Evolutionary conservation across 805 yeast genomes (phyloP), one percentile per base, ranked within the genome.

Genomic region (Yarrowia sp.): DNA sequence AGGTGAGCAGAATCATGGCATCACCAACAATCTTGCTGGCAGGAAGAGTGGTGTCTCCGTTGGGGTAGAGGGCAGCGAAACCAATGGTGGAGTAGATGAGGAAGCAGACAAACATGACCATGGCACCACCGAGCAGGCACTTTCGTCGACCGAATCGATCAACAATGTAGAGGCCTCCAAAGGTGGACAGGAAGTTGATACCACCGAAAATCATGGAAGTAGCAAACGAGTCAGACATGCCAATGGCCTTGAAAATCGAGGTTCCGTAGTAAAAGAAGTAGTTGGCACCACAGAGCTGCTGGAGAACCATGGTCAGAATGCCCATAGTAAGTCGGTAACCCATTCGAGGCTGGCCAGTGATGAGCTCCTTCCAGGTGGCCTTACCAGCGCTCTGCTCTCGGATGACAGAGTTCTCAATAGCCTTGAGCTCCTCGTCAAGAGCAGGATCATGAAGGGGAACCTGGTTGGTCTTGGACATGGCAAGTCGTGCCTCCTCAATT

Each of bases 181-280:
- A 76, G 14, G 86, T 80, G 16, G 82, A 78, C 16, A 74, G 77
- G 65, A 80, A 81, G 72, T 82, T 82, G 62, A 82, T 80, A 44
- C 80, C 71, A 67, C 84, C 83, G 63, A 83, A 70, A 60, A 84
- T 76, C 65, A 84, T 80, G 31, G 84, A 76, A 10, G 86, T 81
- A 65, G 79, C 76, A 70, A 78, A 83, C 7, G 86, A 78, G 69
- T 83, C 84, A 38, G 71, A 67, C 71, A 84, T 73, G 24, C 75
- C 77, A 47, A 70, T 64, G 24, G 70, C 71, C 66, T 65, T 46
- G 67, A 86, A 85, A 63, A 85, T 78, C 10, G 81, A 73, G n/a
- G 85, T 81, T 47, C 87, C 86, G 66, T 81, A 85, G 72, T 83
- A 85, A 76, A 86, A 84, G 66, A 85, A 83, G 73, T 83, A 85